Conservation (phyloP, 129 eudicot genomes). For the Ambrosia artemisiifolia region DNA sequence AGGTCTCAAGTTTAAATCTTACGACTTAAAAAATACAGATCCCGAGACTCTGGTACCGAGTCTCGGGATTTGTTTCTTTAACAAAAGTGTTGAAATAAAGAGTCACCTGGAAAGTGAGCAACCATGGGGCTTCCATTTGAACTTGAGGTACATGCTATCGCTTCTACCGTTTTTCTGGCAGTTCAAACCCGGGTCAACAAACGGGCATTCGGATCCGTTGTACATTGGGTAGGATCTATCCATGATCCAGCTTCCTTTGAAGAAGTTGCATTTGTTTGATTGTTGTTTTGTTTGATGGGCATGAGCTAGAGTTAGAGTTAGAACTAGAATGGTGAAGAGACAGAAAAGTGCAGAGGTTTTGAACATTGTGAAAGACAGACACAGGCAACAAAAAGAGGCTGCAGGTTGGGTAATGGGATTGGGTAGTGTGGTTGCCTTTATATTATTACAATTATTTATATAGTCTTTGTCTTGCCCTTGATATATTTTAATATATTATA, state of each 20-base stretch:
- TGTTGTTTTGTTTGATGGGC: background rate
- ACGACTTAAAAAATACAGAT: background rate
- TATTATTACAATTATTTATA: too few species aligned
- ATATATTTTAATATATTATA: too few species aligned
- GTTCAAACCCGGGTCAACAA: constrained; percentile 40
- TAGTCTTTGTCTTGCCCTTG: too few species aligned
- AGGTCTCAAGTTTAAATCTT: too few species aligned
- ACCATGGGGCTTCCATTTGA: constrained; percentile 66
- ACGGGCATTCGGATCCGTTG: constrained; percentile 45
- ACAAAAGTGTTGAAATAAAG: background rate
- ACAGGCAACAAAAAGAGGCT: background rate
- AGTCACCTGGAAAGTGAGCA: constrained; percentile 56
- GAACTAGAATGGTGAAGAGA: background rate
- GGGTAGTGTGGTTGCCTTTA: background rate
- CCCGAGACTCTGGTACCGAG: background rate
- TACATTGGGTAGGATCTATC: constrained; percentile 39
- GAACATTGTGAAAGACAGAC: background rate
- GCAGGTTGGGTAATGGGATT: background rate
- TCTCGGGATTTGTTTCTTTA: too few species aligned
- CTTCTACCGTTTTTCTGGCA: constrained; percentile 45
- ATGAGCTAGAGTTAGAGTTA: constrained; percentile 12
- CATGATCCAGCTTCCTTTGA: constrained; percentile 48
- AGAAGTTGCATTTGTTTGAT: constrained; percentile 30
- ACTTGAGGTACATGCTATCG: constrained; percentile 39
- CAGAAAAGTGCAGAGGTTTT: background rate